phyloP scores from a whole-genome alignment of 345 rosid species.

The Aquilaria malaccensis region DNA sequence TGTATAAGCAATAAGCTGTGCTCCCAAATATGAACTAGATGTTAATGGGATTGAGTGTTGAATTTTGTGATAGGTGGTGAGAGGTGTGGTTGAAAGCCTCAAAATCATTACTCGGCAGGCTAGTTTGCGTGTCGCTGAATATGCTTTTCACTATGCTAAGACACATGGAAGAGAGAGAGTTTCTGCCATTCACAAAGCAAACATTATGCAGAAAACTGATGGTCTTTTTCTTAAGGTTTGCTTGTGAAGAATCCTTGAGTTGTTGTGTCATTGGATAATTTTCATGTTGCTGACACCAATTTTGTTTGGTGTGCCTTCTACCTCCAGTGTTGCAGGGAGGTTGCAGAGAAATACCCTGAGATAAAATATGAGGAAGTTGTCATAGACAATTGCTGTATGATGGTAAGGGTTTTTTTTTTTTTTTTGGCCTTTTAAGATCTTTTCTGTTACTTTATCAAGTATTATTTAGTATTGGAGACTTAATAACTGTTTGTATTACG shows the following conservation, averaged over 20 bases:
- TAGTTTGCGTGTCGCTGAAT: constrained; percentile 98
- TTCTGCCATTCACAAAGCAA: constrained; percentile 96
- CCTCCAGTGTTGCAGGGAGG: constrained; percentile 98
- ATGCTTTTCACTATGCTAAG: constrained; percentile 97
- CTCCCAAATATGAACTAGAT: background rate
- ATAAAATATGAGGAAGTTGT: constrained; percentile 95
- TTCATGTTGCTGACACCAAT: background rate
- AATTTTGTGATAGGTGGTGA: constrained; percentile 58
- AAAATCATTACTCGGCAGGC: constrained; percentile 93
- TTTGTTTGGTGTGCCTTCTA: constrained; percentile 9
- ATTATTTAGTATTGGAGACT: too few species aligned
- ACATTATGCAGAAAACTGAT: constrained; percentile 99
- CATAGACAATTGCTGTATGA: constrained; percentile 99
- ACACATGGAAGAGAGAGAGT: constrained; percentile 93
- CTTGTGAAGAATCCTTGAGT: background rate
- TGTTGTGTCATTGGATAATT: background rate
- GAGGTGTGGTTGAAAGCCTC: constrained; percentile 98
- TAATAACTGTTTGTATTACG: too few species aligned
- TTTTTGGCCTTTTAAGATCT: background rate
- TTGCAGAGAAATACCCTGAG: constrained; percentile 96
- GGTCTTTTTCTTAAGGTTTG: constrained; percentile 93
- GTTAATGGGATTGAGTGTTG: background rate
- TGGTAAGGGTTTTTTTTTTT: constrained; percentile 39
- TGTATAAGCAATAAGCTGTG: background rate
- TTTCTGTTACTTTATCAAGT: too few species aligned